These are phyloP conservation scores for Anthracocystis setariae DNA, from an alignment of 1,284 basidiomycete species.

Conservation along the genomic window DNA sequence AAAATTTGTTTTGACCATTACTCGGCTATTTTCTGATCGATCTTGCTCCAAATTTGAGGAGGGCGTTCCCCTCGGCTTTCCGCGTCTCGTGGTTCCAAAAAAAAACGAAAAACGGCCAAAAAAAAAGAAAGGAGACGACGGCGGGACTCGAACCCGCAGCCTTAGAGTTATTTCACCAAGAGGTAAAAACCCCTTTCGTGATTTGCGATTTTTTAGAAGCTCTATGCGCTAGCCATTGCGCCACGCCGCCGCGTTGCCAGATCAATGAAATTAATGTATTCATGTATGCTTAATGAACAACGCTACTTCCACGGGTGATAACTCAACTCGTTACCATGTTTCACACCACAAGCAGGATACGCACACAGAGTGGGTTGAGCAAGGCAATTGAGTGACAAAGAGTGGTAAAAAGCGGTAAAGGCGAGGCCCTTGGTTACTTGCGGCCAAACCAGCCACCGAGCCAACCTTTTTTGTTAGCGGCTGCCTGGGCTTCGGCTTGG, in stretches of 20 bases:
- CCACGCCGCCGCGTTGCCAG: conserved; percentile 33
- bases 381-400: too few species aligned
- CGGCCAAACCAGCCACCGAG: conserved; percentile 63
- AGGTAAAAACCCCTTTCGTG: background rate
- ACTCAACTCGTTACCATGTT: too few species aligned
- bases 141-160: conserved; percentile 57
- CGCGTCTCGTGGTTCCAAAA: conserved; percentile 1
- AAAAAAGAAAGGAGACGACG: conserved; percentile 13
- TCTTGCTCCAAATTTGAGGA: conserved; percentile 11
- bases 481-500: conserved; percentile 34
- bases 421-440: conserved; percentile 6
- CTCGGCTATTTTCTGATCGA: conserved; percentile 12
- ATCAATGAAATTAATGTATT: background rate
- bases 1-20: background rate
- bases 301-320: too few species aligned
- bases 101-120: background rate
- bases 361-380: too few species aligned
- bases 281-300: conserved; percentile 5
- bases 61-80: conserved; percentile 6
- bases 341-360: too few species aligned
- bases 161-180: too few species aligned
- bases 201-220: conserved; percentile 33
- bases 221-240: conserved; percentile 57
- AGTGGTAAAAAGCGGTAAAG: too few species aligned
- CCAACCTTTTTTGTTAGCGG: conserved; percentile 57